Conservation (phyloP, 495 filamentous ascomycete genomes). For the Penicillium pancosmium region DNA sequence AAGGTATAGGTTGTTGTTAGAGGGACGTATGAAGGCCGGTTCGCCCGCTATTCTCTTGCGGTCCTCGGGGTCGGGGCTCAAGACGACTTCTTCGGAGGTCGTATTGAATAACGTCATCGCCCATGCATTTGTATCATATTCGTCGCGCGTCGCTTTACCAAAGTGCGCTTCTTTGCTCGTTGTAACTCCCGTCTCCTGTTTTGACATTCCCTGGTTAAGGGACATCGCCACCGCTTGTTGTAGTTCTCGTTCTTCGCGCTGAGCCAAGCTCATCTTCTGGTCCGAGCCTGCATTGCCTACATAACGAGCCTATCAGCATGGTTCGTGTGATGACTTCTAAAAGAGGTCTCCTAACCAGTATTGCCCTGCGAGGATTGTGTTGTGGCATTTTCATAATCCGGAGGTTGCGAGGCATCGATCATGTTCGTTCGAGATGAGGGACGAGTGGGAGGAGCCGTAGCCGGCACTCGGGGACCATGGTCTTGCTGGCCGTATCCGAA, state of each 20-base stretch:
- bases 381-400: conserved; percentile 10
- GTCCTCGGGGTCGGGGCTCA: conserved; percentile 60
- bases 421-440: conserved; percentile 69
- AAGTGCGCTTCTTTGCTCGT: conserved; percentile 55
- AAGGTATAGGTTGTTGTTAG: conserved; percentile 59
- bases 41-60: conserved; percentile 60
- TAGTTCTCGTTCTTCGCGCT: conserved; percentile 60
- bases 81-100: conserved; percentile 58
- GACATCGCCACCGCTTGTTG: conserved; percentile 61
- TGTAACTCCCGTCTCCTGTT: conserved; percentile 63
- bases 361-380: conserved; percentile 23
- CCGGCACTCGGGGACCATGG: conserved; percentile 40
- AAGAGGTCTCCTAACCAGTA: conserved; percentile 20
- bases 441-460: conserved; percentile 62
- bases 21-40: conserved; percentile 75
- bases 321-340: not conserved
- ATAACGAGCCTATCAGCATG: not conserved
- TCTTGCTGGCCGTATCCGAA: conserved; percentile 62
- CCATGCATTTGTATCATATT: conserved; percentile 77
- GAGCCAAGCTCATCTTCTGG: conserved; percentile 48
- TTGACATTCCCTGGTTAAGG: conserved; percentile 44
- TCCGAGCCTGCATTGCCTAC: conserved; percentile 39
- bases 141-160: conserved; percentile 68
- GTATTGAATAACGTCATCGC: conserved; percentile 66
- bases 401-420: conserved; percentile 27